Percentiles rank a stretch among this genome's conserved stretches.
Evolutionary conservation across 1,284 basidiomycete species (phyloP).

Genomic region (Ganoderma sinense): DNA sequence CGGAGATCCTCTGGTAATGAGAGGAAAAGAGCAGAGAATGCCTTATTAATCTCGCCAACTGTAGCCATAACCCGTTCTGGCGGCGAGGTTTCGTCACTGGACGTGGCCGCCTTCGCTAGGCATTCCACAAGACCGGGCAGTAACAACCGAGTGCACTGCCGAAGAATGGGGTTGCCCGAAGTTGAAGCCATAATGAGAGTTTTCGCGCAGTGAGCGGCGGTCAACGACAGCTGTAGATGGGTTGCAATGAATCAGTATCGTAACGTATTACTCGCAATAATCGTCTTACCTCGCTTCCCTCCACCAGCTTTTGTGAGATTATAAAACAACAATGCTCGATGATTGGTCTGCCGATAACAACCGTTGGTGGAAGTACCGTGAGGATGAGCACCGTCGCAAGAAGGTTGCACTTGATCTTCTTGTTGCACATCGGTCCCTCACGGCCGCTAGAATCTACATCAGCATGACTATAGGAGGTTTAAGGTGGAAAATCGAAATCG

Average conservation of each 20-base stretch:
- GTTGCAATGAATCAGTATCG: background rate
- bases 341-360: slow-evolving; percentile 77
- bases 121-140: slow-evolving; percentile 85
- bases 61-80: slow-evolving; percentile 66
- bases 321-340: slow-evolving; percentile 89
- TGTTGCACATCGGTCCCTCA: slow-evolving; percentile 76
- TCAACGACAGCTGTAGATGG: slow-evolving; percentile 70
- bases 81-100: slow-evolving; percentile 59
- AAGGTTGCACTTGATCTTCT: slow-evolving; percentile 93
- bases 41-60: slow-evolving; percentile 83
- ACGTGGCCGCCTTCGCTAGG: slow-evolving; percentile 72
- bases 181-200: slow-evolving; percentile 77
- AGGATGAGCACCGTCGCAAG: slow-evolving; percentile 87
- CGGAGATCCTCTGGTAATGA: slow-evolving; percentile 69
- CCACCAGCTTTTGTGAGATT: slow-evolving; percentile 80
- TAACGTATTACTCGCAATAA: slow-evolving; percentile 5
- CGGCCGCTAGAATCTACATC: slow-evolving; percentile 63
- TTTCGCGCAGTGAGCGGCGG: slow-evolving; percentile 88
- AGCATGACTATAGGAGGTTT: slow-evolving; percentile 5
- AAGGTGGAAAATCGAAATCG: slow-evolving; percentile 15
- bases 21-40: slow-evolving; percentile 73
- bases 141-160: slow-evolving; percentile 76
- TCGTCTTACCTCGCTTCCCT: slow-evolving; percentile 68
- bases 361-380: slow-evolving; percentile 76
- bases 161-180: slow-evolving; percentile 70